phyloP scores from a whole-genome alignment of 345 rosid genomes.

The Eucalyptus lansdowneana region DNA sequence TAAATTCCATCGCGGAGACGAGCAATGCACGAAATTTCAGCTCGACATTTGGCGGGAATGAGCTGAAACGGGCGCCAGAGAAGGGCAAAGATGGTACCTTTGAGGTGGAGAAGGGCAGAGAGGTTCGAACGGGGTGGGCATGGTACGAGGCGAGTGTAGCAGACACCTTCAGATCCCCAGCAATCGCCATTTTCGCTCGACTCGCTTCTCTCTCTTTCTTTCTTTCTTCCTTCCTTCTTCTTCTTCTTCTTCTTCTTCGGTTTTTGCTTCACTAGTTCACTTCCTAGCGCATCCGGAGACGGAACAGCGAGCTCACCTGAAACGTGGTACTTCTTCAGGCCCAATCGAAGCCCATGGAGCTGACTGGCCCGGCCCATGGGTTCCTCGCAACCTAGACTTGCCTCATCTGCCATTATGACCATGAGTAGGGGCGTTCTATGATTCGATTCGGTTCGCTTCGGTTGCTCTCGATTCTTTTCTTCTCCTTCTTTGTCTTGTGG shows the following conservation, averaged over 20 bases:
- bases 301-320: not conserved
- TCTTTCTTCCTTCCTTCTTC: not conserved
- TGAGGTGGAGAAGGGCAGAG: constrained; percentile 37
- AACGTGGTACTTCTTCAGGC: not conserved
- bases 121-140: constrained; percentile 23
- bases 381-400: not conserved
- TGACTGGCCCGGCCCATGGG: not conserved
- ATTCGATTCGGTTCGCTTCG: not conserved
- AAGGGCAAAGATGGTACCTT: constrained; percentile 28
- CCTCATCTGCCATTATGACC: not conserved
- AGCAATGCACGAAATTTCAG: not conserved
- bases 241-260: not conserved
- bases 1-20: not conserved
- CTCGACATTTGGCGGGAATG: not conserved
- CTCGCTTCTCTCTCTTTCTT: not conserved
- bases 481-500: not conserved
- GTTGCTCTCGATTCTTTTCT: too few relatives aligned
- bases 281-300: not conserved
- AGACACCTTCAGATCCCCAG: constrained; percentile 61
- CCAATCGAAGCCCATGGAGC: not conserved
- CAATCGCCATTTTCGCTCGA: constrained; percentile 33
- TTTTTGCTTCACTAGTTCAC: not conserved
- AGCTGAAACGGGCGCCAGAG: not conserved
- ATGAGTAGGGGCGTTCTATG: not conserved
- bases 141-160: constrained; percentile 45